Conservation (phyloP, 2,329 filamentous ascomycete species). For the Xylaria sp. region DNA sequence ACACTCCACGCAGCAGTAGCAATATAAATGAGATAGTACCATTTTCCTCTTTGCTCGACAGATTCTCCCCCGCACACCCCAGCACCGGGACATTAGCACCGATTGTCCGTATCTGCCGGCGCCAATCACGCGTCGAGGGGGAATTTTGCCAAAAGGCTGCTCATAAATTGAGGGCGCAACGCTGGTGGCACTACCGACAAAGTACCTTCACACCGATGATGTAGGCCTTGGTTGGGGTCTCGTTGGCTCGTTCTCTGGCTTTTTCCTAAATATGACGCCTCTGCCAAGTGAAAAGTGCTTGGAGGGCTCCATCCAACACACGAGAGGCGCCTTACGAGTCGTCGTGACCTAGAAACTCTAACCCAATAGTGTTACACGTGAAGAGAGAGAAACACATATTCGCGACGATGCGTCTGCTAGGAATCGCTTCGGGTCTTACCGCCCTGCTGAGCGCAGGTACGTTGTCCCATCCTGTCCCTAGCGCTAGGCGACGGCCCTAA, state of each 20-base stretch:
- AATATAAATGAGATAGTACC: slow-evolving; percentile 33
- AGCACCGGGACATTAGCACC: slow-evolving; percentile 1
- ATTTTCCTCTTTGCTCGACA: not conserved
- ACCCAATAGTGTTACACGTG: not conserved
- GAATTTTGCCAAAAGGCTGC: slow-evolving; percentile 35
- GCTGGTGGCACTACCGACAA: slow-evolving; percentile 30
- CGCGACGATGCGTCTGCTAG: slow-evolving; percentile 33
- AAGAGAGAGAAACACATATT: slow-evolving; percentile 1
- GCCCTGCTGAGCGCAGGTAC: slow-evolving; percentile 35
- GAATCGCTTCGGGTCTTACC: slow-evolving; percentile 27
- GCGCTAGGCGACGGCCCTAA: slow-evolving; percentile 7
- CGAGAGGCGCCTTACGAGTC: slow-evolving; percentile 13
- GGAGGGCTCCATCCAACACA: not conserved
- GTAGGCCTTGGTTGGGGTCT: not conserved
- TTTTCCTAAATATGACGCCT: slow-evolving; percentile 35
- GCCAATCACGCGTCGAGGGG: slow-evolving; percentile 31
- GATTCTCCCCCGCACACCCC: slow-evolving; percentile 23
- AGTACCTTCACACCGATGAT: slow-evolving; percentile 33
- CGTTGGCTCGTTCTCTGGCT: not conserved
- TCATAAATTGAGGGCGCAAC: slow-evolving; percentile 31
- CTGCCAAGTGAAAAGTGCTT: slow-evolving; percentile 9
- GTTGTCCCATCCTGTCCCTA: not conserved
- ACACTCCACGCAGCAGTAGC: not conserved
- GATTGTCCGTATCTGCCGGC: slow-evolving; percentile 32
- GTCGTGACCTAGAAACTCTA: slow-evolving; percentile 12